Evolutionary conservation across 768 basidiomycete species (phyloP).

Genomic region (Suillus fuscotomentosus): DNA sequence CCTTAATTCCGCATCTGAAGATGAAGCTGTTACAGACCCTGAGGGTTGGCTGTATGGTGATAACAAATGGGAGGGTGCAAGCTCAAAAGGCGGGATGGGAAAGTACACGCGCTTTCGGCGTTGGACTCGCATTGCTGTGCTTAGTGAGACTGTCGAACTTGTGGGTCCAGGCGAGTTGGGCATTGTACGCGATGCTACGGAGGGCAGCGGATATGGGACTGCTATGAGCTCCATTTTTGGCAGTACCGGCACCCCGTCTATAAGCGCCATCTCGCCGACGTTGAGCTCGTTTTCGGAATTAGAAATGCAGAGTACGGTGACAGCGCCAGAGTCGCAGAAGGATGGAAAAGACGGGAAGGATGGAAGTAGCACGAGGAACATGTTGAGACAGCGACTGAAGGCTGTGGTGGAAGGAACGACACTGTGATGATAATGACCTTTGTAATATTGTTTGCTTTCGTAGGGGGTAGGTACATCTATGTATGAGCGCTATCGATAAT

Average conservation of each 20-base stretch:
- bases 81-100: slow-evolving; percentile 78
- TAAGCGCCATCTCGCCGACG: slow-evolving; percentile 27
- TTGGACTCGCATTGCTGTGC: slow-evolving; percentile 83
- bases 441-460: slow-evolving; percentile 17
- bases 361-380: slow-evolving; percentile 10
- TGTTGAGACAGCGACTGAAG: slow-evolving; percentile 30
- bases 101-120: slow-evolving; percentile 88
- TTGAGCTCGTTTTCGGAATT: slow-evolving; percentile 25
- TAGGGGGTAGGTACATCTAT: neutral
- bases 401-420: slow-evolving; percentile 28
- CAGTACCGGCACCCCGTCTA: slow-evolving; percentile 17
- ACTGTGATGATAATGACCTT: slow-evolving; percentile 13
- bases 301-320: slow-evolving; percentile 24
- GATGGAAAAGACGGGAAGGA: slow-evolving; percentile 12
- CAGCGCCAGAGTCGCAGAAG: slow-evolving; percentile 19
- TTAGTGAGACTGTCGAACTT: slow-evolving; percentile 68
- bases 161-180: slow-evolving; percentile 39
- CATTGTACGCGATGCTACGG: slow-evolving; percentile 23
- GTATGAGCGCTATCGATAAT: neutral
- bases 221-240: slow-evolving; percentile 17
- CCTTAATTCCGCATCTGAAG: slow-evolving; percentile 37
- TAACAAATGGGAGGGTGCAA: slow-evolving; percentile 89
- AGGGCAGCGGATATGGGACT: neutral
- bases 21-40: slow-evolving; percentile 65
- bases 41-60: slow-evolving; percentile 95